Evolutionary conservation across 306 rosid species (phyloP).

Genomic region (Malus sylvestris): DNA sequence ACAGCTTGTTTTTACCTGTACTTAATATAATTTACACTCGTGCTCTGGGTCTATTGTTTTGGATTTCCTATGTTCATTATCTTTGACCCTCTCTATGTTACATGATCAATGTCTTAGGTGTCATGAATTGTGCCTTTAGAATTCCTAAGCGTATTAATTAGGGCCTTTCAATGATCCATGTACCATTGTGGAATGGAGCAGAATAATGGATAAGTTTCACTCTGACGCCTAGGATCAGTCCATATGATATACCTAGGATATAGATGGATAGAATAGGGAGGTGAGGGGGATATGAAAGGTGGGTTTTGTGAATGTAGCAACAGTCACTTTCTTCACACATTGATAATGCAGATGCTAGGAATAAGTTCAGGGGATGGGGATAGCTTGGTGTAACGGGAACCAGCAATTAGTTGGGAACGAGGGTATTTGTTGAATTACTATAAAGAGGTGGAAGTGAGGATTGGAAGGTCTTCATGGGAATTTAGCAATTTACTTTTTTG

Average conservation of each 20-base stretch:
- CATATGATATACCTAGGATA: background rate
- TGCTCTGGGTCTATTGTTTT: background rate
- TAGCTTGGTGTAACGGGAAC: no score
- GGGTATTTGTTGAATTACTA: background rate
- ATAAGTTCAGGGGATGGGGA: background rate
- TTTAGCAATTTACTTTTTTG: background rate
- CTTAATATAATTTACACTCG: background rate
- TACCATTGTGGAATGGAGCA: background rate
- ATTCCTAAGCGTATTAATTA: background rate
- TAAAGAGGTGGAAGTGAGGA: background rate
- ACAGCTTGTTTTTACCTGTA: background rate
- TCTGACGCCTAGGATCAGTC: background rate
- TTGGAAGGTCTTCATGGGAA: background rate
- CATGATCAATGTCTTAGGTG: background rate
- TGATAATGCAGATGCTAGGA: background rate
- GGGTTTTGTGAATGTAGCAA: background rate
- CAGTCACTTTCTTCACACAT: background rate
- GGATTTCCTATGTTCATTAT: background rate
- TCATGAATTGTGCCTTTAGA: background rate
- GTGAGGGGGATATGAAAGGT: background rate
- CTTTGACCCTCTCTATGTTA: background rate
- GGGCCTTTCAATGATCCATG: background rate
- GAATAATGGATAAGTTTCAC: background rate
- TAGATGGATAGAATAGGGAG: background rate
- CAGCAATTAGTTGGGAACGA: no score